phyloP scores from a whole-genome alignment of 306 rosid genomes.

The Cucumis melo region DNA sequence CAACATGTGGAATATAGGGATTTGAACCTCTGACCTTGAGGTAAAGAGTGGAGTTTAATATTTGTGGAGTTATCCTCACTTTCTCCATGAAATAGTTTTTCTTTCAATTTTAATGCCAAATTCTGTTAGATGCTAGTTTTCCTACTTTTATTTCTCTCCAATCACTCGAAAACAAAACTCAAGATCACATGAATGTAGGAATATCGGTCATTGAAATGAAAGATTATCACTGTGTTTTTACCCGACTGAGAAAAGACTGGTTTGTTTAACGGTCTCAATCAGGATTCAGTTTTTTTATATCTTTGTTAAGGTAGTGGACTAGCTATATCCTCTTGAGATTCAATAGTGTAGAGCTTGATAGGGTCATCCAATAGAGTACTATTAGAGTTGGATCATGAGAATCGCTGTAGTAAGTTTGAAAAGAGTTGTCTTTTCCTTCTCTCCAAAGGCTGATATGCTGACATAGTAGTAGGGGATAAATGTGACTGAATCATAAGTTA shows the following conservation, averaged over 20 bases:
- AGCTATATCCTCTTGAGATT: not conserved
- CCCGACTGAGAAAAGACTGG: not conserved
- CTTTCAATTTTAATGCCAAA: not conserved
- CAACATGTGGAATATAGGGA: too few species aligned
- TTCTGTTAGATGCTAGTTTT: not conserved
- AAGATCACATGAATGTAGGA: not conserved
- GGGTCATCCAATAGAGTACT: not conserved
- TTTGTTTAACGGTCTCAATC: not conserved
- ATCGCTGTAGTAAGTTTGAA: not conserved
- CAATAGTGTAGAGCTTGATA: not conserved
- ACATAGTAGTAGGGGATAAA: not conserved
- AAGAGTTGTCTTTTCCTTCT: not conserved
- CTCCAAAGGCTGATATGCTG: constrained; percentile 5
- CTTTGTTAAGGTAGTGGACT: not conserved
- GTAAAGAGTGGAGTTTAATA: too few species aligned
- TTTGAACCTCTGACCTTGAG: too few species aligned
- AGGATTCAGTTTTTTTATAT: not conserved
- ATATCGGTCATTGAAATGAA: not conserved
- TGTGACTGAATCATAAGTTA: not conserved
- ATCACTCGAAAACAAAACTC: not conserved
- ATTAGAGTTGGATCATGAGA: not conserved
- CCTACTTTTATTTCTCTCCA: not conserved
- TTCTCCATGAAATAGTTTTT: not conserved
- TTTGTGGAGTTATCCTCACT: too few species aligned
- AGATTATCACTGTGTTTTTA: not conserved